Conservation (phyloP, 2,329 filamentous ascomycete genomes). For the Alternaria longipes region DNA sequence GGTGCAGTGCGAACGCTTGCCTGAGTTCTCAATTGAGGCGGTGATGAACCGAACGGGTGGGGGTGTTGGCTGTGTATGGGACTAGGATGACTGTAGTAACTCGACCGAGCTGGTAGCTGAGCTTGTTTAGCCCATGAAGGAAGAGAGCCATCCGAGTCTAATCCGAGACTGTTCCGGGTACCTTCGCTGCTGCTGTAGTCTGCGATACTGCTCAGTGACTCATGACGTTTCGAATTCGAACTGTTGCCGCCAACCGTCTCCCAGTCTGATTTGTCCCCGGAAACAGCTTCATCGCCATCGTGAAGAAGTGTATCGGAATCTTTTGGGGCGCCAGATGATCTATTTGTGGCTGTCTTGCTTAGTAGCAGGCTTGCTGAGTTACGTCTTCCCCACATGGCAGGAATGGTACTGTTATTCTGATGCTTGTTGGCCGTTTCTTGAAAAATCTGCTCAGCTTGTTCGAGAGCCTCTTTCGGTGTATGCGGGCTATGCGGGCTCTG, state of each 20-base stretch:
- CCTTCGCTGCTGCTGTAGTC: conserved; percentile 46
- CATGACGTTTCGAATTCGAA: conserved; percentile 19
- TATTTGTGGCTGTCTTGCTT: conserved; percentile 17
- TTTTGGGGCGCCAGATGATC: conserved; percentile 13
- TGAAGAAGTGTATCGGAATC: conserved; percentile 1
- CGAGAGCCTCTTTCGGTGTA: conserved; percentile 40
- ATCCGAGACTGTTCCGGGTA: conserved; percentile 30
- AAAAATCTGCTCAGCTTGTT: conserved; percentile 45
- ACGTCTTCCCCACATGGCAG: conserved; percentile 46
- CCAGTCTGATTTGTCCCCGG: conserved; percentile 45
- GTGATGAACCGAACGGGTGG: conserved; percentile 44
- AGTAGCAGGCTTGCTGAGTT: conserved; percentile 40
- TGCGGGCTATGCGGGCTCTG: conserved; percentile 18
- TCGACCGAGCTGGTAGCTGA: conserved; percentile 21
- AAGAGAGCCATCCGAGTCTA: conserved; percentile 19
- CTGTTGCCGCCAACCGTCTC: conserved; percentile 43
- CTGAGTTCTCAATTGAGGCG: conserved; percentile 29
- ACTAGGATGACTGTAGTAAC: conserved; percentile 41
- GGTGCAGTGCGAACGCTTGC: conserved; percentile 18
- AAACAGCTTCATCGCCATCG: conserved; percentile 7
- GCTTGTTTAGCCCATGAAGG: conserved; percentile 22
- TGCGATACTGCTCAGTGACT: conserved; percentile 43
- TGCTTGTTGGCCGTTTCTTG: conserved; percentile 20
- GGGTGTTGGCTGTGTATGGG: conserved; percentile 32
- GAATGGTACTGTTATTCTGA: conserved; percentile 29